Percentiles rank a stretch among this genome's conserved stretches.
Evolutionary conservation across 2,329 filamentous ascomycete genomes (phyloP).

Genomic region (Didymella pinodella): DNA sequence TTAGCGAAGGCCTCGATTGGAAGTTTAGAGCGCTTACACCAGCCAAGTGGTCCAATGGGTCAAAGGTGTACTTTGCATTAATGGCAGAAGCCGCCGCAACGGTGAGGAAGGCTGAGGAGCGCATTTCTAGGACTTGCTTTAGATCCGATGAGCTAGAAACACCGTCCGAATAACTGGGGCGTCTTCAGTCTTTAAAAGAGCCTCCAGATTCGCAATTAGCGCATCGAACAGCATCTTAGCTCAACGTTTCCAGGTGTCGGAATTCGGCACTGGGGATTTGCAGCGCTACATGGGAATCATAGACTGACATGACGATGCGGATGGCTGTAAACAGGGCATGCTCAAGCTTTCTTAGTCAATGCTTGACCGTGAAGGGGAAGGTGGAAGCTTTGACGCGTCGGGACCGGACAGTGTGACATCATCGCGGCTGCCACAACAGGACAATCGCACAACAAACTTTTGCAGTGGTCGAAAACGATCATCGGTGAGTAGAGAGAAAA

Average conservation of each 20-base stretch:
- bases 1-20: not conserved
- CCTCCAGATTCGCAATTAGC: not conserved
- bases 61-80: conserved; percentile 52
- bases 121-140: conserved; percentile 21
- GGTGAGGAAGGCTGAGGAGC: conserved; percentile 31
- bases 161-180: not conserved
- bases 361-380: conserved; percentile 15
- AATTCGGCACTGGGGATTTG: conserved; percentile 20
- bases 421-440: conserved; percentile 8
- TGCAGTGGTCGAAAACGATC: not conserved
- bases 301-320: conserved; percentile 26
- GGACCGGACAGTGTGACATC: conserved; percentile 7
- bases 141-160: not conserved
- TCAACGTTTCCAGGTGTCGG: conserved; percentile 10
- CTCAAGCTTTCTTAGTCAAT: conserved; percentile 24
- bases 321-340: conserved; percentile 25
- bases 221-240: conserved; percentile 4
- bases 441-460: conserved; percentile 11
- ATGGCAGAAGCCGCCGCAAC: conserved; percentile 39
- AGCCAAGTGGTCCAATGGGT: conserved; percentile 59
- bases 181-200: conserved; percentile 9
- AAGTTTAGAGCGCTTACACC: conserved; percentile 34
- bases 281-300: conserved; percentile 18
- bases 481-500: not conserved
- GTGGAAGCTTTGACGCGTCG: conserved; percentile 7